Conservation (phyloP, 2,329 filamentous ascomycete species). For the Pseudodiploospora longispora region DNA sequence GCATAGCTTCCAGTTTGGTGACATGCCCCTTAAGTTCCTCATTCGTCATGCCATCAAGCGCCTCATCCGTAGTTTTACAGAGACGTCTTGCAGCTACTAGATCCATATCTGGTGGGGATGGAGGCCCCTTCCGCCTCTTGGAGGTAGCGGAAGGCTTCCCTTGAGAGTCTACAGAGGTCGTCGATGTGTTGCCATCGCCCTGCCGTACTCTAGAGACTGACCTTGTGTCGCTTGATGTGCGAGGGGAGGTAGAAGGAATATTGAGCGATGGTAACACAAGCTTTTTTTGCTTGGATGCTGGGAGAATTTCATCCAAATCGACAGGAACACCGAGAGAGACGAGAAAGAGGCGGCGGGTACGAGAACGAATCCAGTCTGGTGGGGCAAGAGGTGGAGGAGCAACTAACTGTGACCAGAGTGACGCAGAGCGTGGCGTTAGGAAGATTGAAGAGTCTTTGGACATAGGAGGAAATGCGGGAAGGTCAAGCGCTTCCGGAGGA, state of each 20-base stretch:
- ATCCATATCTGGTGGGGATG: constrained; percentile 68
- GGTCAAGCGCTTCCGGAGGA: constrained; percentile 46
- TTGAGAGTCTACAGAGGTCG: constrained; percentile 52
- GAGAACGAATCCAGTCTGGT: constrained; percentile 94
- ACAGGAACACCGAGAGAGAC: constrained; percentile 94
- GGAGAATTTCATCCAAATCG: constrained; percentile 93
- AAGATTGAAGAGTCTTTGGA: constrained; percentile 59
- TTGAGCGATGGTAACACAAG: constrained; percentile 86
- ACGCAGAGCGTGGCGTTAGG: constrained; percentile 76
- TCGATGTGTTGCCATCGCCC: constrained; percentile 44
- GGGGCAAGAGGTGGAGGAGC: constrained; percentile 90
- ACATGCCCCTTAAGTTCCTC: constrained; percentile 68
- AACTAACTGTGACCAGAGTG: constrained; percentile 92
- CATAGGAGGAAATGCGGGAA: constrained; percentile 41
- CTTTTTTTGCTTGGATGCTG: constrained; percentile 96
- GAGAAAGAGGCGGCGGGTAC: constrained; percentile 88
- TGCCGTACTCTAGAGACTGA: constrained; percentile 39
- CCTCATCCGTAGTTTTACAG: constrained; percentile 78
- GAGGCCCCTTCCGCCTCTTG: constrained; percentile 47
- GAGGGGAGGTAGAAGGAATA: constrained; percentile 48
- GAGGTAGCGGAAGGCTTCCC: constrained; percentile 37
- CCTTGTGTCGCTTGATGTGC: constrained; percentile 47
- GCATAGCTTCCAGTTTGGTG: constrained; percentile 57
- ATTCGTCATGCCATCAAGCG: constrained; percentile 70
- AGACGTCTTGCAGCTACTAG: constrained; percentile 68